Conservation (phyloP, 2,329 filamentous ascomycete genomes). For the Epichloe sp. region DNA sequence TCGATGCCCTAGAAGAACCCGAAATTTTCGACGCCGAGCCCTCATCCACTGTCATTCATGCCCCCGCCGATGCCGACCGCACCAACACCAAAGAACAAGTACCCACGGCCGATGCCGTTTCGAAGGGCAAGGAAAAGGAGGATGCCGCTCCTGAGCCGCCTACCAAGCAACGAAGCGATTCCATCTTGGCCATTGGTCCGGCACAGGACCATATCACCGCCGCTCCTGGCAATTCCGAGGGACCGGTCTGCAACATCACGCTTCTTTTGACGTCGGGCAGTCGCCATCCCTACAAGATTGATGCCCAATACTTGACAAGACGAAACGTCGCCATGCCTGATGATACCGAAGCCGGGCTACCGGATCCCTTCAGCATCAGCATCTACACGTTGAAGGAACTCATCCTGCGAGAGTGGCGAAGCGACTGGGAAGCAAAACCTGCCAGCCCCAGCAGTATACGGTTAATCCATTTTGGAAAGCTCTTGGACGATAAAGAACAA, state of each 20-base stretch:
- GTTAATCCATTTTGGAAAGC: constrained; percentile 80
- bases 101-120: constrained; percentile 7
- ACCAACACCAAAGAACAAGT: constrained; percentile 11
- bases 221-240: constrained; percentile 17
- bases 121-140: constrained; percentile 24
- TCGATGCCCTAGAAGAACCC: constrained; percentile 9
- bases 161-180: constrained; percentile 20
- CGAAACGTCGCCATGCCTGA: constrained; percentile 66
- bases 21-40: constrained; percentile 9
- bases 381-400: constrained; percentile 90
- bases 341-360: constrained; percentile 40
- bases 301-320: constrained; percentile 72
- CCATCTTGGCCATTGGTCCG: constrained; percentile 29
- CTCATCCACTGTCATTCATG: constrained; percentile 6
- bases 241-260: constrained; percentile 56
- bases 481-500: constrained; percentile 77
- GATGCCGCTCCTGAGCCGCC: constrained; percentile 13
- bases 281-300: constrained; percentile 79
- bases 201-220: constrained; percentile 29
- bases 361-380: constrained; percentile 79
- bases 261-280: constrained; percentile 70
- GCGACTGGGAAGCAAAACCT: constrained; percentile 80
- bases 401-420: constrained; percentile 84
- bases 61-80: constrained; percentile 6
- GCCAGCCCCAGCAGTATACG: constrained; percentile 80